Evolutionary conservation across 2,329 filamentous ascomycete species (phyloP).

Genomic region (Arachnopeziza araneosa): DNA sequence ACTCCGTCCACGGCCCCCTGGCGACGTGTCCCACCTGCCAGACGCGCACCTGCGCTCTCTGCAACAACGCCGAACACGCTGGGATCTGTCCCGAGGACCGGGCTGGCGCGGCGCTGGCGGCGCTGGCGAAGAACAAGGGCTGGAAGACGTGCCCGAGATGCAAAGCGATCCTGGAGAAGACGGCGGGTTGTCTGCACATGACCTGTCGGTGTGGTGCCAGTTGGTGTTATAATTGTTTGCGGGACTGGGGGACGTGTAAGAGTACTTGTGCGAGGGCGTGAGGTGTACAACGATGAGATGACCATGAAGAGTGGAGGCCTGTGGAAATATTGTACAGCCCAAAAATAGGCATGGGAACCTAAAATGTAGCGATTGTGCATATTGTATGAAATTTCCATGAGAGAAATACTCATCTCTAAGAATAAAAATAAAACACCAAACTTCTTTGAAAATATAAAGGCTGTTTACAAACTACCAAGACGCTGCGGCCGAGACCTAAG

Average conservation of each 20-base stretch:
- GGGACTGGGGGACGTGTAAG: conserved; percentile 17
- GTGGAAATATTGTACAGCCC: too few species aligned
- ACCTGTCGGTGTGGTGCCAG: conserved; percentile 25
- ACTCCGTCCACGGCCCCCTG: conserved; percentile 17
- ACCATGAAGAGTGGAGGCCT: too few species aligned
- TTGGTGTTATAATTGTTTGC: conserved; percentile 27
- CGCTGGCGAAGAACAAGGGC: conserved; percentile 15
- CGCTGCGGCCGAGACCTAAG: too few species aligned
- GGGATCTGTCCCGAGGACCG: conserved; percentile 26
- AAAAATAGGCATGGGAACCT: too few species aligned
- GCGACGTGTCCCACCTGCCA: conserved; percentile 19
- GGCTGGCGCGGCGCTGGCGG: conserved; percentile 25
- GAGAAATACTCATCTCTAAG: too few species aligned
- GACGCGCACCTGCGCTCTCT: conserved; percentile 21
- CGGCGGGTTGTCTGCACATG: conserved; percentile 29
- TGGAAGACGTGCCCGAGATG: conserved; percentile 25
- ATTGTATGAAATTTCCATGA: too few species aligned
- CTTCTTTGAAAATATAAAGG: too few species aligned
- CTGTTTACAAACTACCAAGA: too few species aligned
- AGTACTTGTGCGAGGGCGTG: conserved; percentile 13
- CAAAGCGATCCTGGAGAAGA: conserved; percentile 23
- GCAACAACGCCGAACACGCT: conserved; percentile 17
- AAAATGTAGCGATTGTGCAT: too few species aligned
- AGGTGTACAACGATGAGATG: background rate
- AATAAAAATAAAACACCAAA: too few species aligned